A percentile compares a stretch with the other conserved stretches of the same genome.
Evolutionary conservation across 495 filamentous ascomycete genomes (phyloP).

Genomic region (Penicillium longicatenatum): DNA sequence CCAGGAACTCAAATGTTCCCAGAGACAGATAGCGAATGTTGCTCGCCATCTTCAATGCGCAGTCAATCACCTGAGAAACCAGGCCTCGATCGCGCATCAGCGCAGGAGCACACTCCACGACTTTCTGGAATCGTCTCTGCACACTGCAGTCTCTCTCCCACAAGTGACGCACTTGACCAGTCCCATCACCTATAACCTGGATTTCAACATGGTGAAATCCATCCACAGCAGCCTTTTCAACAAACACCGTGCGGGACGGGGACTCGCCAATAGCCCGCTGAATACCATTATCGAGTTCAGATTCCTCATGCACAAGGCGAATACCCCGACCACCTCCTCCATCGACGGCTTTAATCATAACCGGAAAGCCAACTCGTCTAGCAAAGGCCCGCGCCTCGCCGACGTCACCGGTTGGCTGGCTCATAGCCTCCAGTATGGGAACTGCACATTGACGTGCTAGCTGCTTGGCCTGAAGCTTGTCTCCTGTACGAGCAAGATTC

Average conservation of each 20-base stretch:
- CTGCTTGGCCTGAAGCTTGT: constrained; percentile 58
- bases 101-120: constrained; percentile 54
- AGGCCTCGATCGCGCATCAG: constrained; percentile 37
- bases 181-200: constrained; percentile 60
- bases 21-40: constrained; percentile 53
- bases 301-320: constrained; percentile 37
- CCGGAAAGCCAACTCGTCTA: constrained; percentile 48
- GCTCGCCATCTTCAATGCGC: constrained; percentile 44
- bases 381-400: constrained; percentile 47
- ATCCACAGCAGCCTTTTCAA: constrained; percentile 53
- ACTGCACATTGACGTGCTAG: constrained; percentile 56
- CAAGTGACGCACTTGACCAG: constrained; percentile 49
- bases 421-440: constrained; percentile 53
- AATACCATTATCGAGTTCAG: constrained; percentile 44
- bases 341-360: constrained; percentile 59
- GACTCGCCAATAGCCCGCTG: constrained; percentile 50
- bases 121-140: constrained; percentile 58
- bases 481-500: constrained; percentile 52
- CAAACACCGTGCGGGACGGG: constrained; percentile 53
- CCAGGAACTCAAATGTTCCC: constrained; percentile 64
- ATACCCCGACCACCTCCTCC: constrained; percentile 57
- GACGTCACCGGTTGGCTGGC: constrained; percentile 40
- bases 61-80: constrained; percentile 41
- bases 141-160: constrained; percentile 63
- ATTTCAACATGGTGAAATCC: constrained; percentile 60